Evolutionary conservation across 768 basidiomycete species (phyloP), one percentile per base, ranked within the genome.

Genomic region (Podaxis sp.): DNA sequence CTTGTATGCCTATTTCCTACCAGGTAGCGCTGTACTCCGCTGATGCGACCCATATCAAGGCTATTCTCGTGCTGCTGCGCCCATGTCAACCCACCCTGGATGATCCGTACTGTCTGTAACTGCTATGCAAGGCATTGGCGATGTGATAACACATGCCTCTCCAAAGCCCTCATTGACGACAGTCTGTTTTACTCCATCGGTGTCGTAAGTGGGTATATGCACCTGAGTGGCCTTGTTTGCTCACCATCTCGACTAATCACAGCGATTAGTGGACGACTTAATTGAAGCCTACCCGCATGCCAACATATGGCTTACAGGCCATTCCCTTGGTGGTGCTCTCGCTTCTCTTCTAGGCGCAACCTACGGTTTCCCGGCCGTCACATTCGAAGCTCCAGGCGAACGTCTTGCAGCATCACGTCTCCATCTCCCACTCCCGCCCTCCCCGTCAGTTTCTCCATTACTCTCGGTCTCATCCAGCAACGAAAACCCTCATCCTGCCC

Each of bases 51-150:
- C 24, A 13, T 10, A 20, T 51, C 28, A 57, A 79, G 79, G 52
- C 74, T 93, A 17, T 93, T 92, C 70, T 91, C 95, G 0, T 99
- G 96, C 75, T 98, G 96, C 72, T 99, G 96, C 69, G 96, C 95
- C 15, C 82, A 87, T 36, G 90, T 96, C 38, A 91, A 93, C 73
- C 82, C 95, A 64, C 87, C 91, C 2, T 98, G 96, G 95, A 71
- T 84, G 28, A 89, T 93, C 71, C 82, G 82, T 38, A 87, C 90
- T 2, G 96, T 97, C 3, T 98, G 96, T 76, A 83, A 92, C 67
- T 99, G 96, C 76, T 95, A 87, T 72, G 78, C 84, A 2, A 78
- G 84, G 10, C 78, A 82, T 37, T 88, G 83, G 80, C 83, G 82
- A 40, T 99, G 96, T 73, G 89, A 93, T 65, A 83, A 87, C 57